Base-by-base conservation (phyloP, 1,284 basidiomycete genomes). In the Golubevia sp. region DNA sequence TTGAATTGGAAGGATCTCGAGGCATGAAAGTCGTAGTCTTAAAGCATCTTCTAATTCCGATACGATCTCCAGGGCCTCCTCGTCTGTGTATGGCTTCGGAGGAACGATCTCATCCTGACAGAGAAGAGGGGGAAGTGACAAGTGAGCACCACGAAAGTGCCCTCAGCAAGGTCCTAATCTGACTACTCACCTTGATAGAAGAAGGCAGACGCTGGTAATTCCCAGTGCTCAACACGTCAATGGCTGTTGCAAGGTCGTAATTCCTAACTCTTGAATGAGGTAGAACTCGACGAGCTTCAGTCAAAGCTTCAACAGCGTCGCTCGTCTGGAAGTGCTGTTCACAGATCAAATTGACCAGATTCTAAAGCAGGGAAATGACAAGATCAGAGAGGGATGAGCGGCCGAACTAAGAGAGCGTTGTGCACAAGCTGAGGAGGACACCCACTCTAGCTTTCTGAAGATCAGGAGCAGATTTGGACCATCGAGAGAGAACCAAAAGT, bases 211-310 rank as follows among this genome's bases (percentile, higher is more conserved):
- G 86, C 55, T 88, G 86, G 76, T 95, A 95, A 27, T 91, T 89
- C 1, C 93, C 93, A 18, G 90, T 90, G 1, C 91, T 91, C 23
- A 95, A 86, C 55, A 95, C 91, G 71, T 93, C 91, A 56, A 95
- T 85, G 20, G 93, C 93, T 0, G 92, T 93, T 11, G 92, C 86
- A n/a, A 95, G 86, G 80, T 96, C 94, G 70, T 93, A 92, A 79
- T 94, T 95, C 60, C 92, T 88, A 23, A 93, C 87, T 79, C 92
- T 92, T 60, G 25, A 27, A n/a, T 58, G 58, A 56, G 58, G 38
- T 18, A 44, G 38, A 44, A 8, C 38, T 44, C 38, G 11, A 44
- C 38, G 38, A 44, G 38, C 38, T 44, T 18, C 38, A 44, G 18
- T 44, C 38, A 44, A 44, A 13, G 11, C 38, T 44, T 44, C 38